phyloP scores from a whole-genome alignment of 75 land plant species.

The Ceratopteris richardii region DNA sequence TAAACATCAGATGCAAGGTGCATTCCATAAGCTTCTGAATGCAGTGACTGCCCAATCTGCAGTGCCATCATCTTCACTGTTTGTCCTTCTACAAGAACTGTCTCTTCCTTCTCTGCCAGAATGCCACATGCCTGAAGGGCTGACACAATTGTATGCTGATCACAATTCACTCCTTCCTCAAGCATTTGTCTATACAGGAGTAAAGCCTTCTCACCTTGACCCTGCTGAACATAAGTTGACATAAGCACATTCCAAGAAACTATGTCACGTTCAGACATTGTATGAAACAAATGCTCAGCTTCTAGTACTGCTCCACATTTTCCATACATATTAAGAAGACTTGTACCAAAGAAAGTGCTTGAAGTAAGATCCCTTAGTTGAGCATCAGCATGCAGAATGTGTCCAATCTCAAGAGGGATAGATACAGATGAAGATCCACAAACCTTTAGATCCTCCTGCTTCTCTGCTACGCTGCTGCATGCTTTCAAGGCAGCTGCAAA shows the following conservation, averaged over 20 bases:
- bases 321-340: conserved; percentile 1
- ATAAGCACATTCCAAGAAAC: conserved; percentile 7
- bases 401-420: neutral
- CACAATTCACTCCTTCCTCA: neutral
- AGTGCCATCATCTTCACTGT: neutral
- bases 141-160: neutral
- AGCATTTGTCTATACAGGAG: neutral
- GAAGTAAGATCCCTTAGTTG: neutral
- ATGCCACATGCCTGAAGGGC: conserved; percentile 5
- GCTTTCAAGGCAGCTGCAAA: conserved; percentile 35
- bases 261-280: neutral
- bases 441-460: neutral
- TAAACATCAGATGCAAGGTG: neutral
- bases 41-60: neutral
- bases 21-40: neutral
- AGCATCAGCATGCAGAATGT: neutral
- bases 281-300: neutral
- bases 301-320: conserved; percentile 5
- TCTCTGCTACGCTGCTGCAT: conserved; percentile 12
- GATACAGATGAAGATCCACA: neutral
- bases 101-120: neutral
- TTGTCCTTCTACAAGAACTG: neutral
- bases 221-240: neutral
- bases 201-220: neutral
- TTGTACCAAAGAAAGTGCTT: neutral